These are phyloP conservation scores for Blepharisma japonicum DNA, from an alignment of 73 alveolate genomes.

Conservation along the genomic window DNA sequence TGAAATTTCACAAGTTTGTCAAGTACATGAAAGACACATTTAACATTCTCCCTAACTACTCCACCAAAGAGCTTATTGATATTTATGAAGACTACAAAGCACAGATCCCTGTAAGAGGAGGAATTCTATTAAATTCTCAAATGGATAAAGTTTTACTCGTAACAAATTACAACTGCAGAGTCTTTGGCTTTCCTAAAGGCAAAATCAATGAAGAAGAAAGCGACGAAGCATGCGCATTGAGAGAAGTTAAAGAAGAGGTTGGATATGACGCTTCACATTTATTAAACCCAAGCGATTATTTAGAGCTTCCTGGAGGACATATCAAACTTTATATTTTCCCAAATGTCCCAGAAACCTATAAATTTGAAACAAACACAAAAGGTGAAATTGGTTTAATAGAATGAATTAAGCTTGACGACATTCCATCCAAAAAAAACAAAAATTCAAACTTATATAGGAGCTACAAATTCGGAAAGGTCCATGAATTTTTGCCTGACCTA, in stretches of 20 bases:
- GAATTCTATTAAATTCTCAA: background rate
- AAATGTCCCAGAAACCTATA: constrained; percentile 45
- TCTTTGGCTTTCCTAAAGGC: constrained; percentile 64
- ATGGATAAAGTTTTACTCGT: constrained; percentile 32
- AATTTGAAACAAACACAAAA: constrained; percentile 50
- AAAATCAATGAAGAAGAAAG: constrained; percentile 60
- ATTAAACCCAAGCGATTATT: constrained; percentile 29
- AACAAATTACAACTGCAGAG: constrained; percentile 26
- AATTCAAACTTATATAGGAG: constrained; percentile 18
- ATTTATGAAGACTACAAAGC: constrained; percentile 13
- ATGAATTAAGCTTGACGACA: constrained; percentile 57
- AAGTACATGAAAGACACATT: background rate
- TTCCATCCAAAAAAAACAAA: constrained; percentile 24
- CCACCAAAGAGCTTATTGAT: constrained; percentile 22
- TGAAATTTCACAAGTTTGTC: background rate
- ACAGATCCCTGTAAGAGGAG: constrained; percentile 34
- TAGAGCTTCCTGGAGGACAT: constrained; percentile 46
- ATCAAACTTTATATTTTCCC: constrained; percentile 37
- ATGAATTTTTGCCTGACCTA: constrained; percentile 3
- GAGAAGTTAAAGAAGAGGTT: constrained; percentile 68
- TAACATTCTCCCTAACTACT: constrained; percentile 23
- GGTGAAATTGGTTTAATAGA: constrained; percentile 53
- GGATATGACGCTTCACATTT: constrained; percentile 43
- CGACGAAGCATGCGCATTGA: constrained; percentile 61
- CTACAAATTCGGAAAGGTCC: constrained; percentile 14